phyloP scores from a whole-genome alignment of 23 red algal genomes.

The Gracilariopsis chorda region DNA sequence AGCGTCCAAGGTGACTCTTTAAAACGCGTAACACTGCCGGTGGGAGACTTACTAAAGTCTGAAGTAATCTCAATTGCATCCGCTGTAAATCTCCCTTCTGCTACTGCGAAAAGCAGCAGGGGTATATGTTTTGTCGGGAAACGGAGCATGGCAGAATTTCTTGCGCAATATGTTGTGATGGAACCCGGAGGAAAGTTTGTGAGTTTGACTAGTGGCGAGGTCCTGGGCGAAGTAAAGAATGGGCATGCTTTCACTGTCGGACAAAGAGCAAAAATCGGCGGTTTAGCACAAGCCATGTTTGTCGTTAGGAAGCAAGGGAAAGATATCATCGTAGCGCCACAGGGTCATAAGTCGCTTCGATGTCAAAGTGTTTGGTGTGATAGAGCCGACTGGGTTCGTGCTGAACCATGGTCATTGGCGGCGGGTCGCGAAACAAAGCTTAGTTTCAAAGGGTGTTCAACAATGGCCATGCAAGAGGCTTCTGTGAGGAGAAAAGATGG shows the following conservation, averaged over 20 bases:
- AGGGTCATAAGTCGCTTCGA: neutral
- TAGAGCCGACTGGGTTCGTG: constrained; percentile 38
- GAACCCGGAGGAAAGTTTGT: constrained; percentile 17
- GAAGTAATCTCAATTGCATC: constrained; percentile 50
- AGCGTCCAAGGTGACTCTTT: constrained; percentile 35
- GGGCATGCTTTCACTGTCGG: constrained; percentile 33
- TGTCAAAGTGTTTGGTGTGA: constrained; percentile 4
- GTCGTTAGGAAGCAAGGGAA: constrained; percentile 33
- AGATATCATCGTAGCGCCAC: neutral
- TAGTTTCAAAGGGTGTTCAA: constrained; percentile 11
- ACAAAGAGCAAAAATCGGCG: constrained; percentile 70
- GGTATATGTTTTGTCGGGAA: constrained; percentile 93
- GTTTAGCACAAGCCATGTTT: constrained; percentile 14
- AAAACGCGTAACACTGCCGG: constrained; percentile 41
- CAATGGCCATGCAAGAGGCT: neutral
- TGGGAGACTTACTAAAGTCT: constrained; percentile 62
- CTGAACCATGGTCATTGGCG: neutral
- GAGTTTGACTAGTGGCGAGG: constrained; percentile 45
- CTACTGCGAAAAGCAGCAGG: constrained; percentile 21
- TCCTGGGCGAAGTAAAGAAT: neutral
- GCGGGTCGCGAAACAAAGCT: neutral
- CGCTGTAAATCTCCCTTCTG: constrained; percentile 43
- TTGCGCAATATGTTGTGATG: constrained; percentile 38
- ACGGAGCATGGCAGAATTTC: constrained; percentile 36
- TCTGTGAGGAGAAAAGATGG: neutral